Percentiles rank a stretch among this genome's conserved stretches.
phyloP scores from a whole-genome alignment of 2,329 filamentous ascomycete genomes.

The Apiospora phragmitis region DNA sequence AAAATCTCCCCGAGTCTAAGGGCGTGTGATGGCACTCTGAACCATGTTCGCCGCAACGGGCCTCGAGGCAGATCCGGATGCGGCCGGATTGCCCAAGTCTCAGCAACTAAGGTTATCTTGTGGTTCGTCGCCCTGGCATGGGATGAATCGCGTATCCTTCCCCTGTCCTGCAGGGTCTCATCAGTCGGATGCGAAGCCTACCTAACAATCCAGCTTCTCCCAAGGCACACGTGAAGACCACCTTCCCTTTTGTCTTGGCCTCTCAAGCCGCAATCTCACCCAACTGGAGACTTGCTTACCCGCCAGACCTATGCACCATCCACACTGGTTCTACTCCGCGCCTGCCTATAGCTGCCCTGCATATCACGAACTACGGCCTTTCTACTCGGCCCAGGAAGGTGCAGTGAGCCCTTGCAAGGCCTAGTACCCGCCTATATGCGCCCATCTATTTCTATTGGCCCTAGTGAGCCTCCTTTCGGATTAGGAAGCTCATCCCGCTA shows the following conservation, averaged over 20 bases:
- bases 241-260: not conserved
- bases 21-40: not conserved
- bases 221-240: not conserved
- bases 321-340: not conserved
- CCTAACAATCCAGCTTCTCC: not conserved
- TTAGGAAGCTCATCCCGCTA: slow-evolving; percentile 28
- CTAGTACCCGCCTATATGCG: slow-evolving; percentile 6
- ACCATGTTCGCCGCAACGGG: not conserved
- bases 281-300: not conserved
- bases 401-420: not conserved
- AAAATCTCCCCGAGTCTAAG: not conserved
- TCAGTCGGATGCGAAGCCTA: not conserved
- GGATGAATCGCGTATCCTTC: not conserved
- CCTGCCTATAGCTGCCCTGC: not conserved
- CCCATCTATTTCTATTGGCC: slow-evolving; percentile 11
- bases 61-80: not conserved
- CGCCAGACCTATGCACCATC: not conserved
- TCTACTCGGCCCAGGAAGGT: slow-evolving; percentile 1
- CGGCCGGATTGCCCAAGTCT: not conserved
- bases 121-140: not conserved
- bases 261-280: not conserved
- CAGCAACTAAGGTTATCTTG: not conserved
- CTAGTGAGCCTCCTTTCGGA: slow-evolving; percentile 24
- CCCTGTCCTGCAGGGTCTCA: not conserved
- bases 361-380: not conserved